Percentiles rank a stretch among this genome's conserved stretches.
phyloP scores from a whole-genome alignment of 2,329 filamentous ascomycete genomes.

The Pseudocercospora musae region DNA sequence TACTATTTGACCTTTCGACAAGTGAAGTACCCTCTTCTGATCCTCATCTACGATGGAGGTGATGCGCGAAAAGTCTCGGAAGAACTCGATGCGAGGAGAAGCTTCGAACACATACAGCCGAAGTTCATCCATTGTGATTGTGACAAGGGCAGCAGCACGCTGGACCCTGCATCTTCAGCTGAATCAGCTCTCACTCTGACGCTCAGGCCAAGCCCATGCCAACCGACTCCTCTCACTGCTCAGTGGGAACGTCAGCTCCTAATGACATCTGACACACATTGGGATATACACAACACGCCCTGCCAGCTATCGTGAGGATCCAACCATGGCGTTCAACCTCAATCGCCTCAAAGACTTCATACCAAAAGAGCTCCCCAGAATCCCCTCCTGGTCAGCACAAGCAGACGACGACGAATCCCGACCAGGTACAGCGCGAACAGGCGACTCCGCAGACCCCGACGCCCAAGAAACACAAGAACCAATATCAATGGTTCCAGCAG shows the following conservation, averaged over 20 bases:
- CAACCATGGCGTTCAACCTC: constrained; percentile 31
- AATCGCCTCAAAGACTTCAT: constrained; percentile 31
- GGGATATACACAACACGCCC: background rate
- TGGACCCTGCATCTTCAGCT: background rate
- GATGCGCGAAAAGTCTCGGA: background rate
- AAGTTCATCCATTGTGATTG: background rate
- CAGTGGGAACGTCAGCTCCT: background rate
- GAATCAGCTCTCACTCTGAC: background rate
- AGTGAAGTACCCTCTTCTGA: background rate
- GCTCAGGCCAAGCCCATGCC: background rate
- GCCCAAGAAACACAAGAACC: constrained; percentile 16
- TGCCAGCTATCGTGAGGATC: background rate
- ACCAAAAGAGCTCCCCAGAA: constrained; percentile 31
- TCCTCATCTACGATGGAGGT: background rate
- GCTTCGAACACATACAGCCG: background rate
- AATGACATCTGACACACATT: background rate
- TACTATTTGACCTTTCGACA: background rate
- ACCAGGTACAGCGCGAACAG: constrained; percentile 15
- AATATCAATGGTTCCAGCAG: constrained; percentile 23
- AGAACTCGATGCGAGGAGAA: constrained; percentile 2
- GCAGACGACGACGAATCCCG: constrained; percentile 21
- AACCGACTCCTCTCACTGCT: background rate
- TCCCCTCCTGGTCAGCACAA: constrained; percentile 28
- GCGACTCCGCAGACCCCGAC: constrained; percentile 20
- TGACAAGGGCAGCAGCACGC: background rate